A percentile compares a stretch with the other conserved stretches of the same genome.
Conservation (phyloP, 208 protist genomes). For the Giardia duodenalis region DNA sequence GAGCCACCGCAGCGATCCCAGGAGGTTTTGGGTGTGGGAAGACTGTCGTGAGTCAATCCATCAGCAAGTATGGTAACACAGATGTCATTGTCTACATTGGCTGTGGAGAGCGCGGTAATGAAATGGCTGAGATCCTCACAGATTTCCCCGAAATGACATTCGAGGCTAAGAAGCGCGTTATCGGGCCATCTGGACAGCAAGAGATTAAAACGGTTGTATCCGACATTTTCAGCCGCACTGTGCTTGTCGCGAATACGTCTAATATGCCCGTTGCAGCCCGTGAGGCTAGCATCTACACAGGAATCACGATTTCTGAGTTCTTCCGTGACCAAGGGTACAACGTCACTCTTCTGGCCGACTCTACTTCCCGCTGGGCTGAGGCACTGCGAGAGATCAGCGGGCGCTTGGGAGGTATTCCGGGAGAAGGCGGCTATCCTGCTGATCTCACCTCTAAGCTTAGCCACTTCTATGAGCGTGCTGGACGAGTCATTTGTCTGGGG, state of each 20-base stretch:
- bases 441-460: slow-evolving; percentile 94
- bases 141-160: slow-evolving; percentile 80
- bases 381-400: slow-evolving; percentile 98
- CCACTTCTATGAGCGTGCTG: slow-evolving; percentile 93
- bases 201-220: slow-evolving; percentile 74
- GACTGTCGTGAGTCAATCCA: slow-evolving; percentile 97
- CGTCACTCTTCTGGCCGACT: slow-evolving; percentile 99
- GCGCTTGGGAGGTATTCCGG: slow-evolving; percentile 98
- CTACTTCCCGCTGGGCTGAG: slow-evolving; percentile 98
- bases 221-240: slow-evolving; percentile 98
- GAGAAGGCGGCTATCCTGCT: slow-evolving; percentile 94
- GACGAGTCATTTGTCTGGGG: slow-evolving; percentile 34
- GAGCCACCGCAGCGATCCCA: slow-evolving; percentile 96
- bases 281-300: slow-evolving; percentile 99
- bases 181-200: slow-evolving; percentile 36
- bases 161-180: neutral
- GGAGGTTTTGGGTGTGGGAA: slow-evolving; percentile 98
- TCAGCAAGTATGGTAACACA: slow-evolving; percentile 99
- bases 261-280: slow-evolving; percentile 99
- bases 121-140: slow-evolving; percentile 99
- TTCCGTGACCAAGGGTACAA: slow-evolving; percentile 98
- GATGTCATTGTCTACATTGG: slow-evolving; percentile 99
- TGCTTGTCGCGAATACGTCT: slow-evolving; percentile 98
- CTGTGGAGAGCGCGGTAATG: slow-evolving; percentile 97
- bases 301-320: slow-evolving; percentile 97